Evolutionary conservation across 2,329 filamentous ascomycete genomes (phyloP).

Genomic region (Alternaria gansuensis): DNA sequence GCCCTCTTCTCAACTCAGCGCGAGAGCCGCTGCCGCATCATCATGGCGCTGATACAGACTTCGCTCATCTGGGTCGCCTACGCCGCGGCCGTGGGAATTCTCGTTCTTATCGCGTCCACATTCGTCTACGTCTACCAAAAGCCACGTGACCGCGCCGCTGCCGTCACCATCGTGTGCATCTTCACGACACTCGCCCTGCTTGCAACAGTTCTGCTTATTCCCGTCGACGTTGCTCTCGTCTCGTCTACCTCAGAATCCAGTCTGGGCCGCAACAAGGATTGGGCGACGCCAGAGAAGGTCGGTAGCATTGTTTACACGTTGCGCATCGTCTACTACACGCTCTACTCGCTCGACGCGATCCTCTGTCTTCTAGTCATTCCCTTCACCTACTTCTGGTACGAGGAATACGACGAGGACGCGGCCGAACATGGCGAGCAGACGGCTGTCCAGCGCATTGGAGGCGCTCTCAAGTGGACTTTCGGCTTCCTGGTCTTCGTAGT

Average conservation of each 20-base stretch:
- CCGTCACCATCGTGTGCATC: slow-evolving; percentile 85
- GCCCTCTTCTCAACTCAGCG: not conserved
- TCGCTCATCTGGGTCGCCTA: slow-evolving; percentile 96
- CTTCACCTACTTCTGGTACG: slow-evolving; percentile 98
- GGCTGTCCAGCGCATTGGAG: slow-evolving; percentile 74
- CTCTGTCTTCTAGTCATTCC: slow-evolving; percentile 90
- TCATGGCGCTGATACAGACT: slow-evolving; percentile 78
- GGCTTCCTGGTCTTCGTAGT: slow-evolving; percentile 82
- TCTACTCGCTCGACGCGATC: slow-evolving; percentile 91
- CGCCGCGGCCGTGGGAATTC: slow-evolving; percentile 78
- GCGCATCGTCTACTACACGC: slow-evolving; percentile 87
- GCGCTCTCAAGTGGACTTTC: slow-evolving; percentile 90
- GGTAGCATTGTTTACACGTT: slow-evolving; percentile 80
- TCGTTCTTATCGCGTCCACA: slow-evolving; percentile 78
- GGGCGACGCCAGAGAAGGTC: slow-evolving; percentile 86
- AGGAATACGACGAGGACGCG: slow-evolving; percentile 94
- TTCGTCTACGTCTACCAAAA: slow-evolving; percentile 94
- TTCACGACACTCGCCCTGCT: slow-evolving; percentile 86
- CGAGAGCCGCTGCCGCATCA: slow-evolving; percentile 1
- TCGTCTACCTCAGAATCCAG: slow-evolving; percentile 83
- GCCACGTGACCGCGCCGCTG: slow-evolving; percentile 81
- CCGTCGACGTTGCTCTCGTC: slow-evolving; percentile 93
- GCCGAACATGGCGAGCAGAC: slow-evolving; percentile 80
- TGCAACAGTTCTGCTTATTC: slow-evolving; percentile 89
- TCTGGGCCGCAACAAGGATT: slow-evolving; percentile 86